Evolutionary conservation across 495 filamentous ascomycete genomes (phyloP), one percentile per base, ranked within the genome.

Genomic region (Thozetella sp.): DNA sequence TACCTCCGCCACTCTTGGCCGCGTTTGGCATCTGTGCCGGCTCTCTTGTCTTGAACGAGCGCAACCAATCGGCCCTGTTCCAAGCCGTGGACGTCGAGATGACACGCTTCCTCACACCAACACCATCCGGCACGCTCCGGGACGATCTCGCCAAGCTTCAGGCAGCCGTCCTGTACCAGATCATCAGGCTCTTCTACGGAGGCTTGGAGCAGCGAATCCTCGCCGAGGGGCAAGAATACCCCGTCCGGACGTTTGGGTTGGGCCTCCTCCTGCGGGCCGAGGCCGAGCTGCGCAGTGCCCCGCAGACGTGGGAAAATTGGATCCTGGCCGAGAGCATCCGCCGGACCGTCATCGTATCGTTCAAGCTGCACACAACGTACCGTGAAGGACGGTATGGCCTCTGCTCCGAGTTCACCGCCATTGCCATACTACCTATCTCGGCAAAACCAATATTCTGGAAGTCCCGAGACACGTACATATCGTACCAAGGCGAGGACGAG

Each of bases 111-210:
- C 43, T 48, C 9, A 48, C 9, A 20, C n/a, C n/a, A 20, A 15
- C n/a, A 13, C n/a, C 43, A 4, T 10, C 43, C 10, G n/a, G n/a
- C 3, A 48, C 9, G 43, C 43, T 48, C 11, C n/a, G 12, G n/a
- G 9, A 48, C 3, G n/a, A 13, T n/a, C 43, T 48, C 6, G 10
- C n/a, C 10, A 48, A 15, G n/a, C 43, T 48, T 10, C 43, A 48
- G n/a, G 43, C 43, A 48, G 43, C 43, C 20, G 43, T 48, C 20
- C n/a, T 48, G 3, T 48, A 48, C 43, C 43, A 48, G 43, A 48
- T 48, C 6, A 48, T 48, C n/a, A 48, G 43, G 43, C 43, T 48
- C 3, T 48, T 48, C n/a, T 19, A 48, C n/a, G 43, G 43, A 3
- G 43, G n/a, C n/a, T 4, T 48, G 4, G 43, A 48, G 43, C 43